These are phyloP conservation scores for Candida qinlingensis DNA, from an alignment of 805 yeast species.

Conservation along the genomic window DNA sequence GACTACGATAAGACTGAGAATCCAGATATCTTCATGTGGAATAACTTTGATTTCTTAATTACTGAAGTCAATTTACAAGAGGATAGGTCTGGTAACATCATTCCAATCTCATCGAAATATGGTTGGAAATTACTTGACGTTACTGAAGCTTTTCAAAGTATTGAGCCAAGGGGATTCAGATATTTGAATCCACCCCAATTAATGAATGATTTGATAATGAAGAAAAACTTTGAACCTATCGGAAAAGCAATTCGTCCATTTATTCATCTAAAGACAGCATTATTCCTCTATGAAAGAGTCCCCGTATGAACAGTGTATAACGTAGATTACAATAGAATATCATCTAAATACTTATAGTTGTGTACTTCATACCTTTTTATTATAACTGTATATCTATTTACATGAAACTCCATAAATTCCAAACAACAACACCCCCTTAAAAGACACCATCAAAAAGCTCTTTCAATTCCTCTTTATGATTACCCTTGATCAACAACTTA, in stretches of 20 bases:
- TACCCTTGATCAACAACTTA: conserved; percentile 33
- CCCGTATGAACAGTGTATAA: not conserved
- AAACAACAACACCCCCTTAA: not conserved
- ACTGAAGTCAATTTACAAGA: conserved; percentile 27
- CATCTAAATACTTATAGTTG: no score
- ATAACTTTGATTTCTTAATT: conserved; percentile 45
- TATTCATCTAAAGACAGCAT: conserved; percentile 5
- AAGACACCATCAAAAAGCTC: conserved; percentile 16
- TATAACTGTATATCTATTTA: not conserved
- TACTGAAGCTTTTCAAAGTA: conserved; percentile 36
- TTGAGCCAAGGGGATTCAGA: conserved; percentile 25
- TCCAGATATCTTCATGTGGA: conserved; percentile 37
- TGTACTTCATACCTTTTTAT: not conserved
- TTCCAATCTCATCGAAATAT: conserved; percentile 25
- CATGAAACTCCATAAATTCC: not conserved
- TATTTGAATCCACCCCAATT: conserved; percentile 9
- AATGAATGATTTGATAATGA: not conserved
- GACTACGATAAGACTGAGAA: conserved; percentile 77
- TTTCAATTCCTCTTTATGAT: conserved; percentile 16
- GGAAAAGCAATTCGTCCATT: conserved; percentile 10
- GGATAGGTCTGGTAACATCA: not conserved
- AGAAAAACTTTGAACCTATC: conserved; percentile 14
- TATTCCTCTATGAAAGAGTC: conserved; percentile 17
- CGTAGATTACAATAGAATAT: no score
- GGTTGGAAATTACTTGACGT: conserved; percentile 41